Evolutionary conservation across 2,329 filamentous ascomycete genomes (phyloP), one percentile per base, ranked within the genome.

Genomic region (Venturia effusa): DNA sequence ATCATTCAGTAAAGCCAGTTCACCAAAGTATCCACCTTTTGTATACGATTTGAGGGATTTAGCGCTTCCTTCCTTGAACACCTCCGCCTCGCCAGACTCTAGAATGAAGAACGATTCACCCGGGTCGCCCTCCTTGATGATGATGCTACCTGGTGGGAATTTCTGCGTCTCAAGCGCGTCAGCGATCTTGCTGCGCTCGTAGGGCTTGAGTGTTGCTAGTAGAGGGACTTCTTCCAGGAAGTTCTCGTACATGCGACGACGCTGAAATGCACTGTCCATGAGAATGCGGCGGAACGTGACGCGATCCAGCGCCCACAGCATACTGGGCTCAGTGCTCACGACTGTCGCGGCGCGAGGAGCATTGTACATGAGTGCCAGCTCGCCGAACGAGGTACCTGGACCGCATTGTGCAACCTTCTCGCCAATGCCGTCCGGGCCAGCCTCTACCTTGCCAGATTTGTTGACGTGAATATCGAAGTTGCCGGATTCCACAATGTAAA

Each of bases 341-440:
- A 99, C 90, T 0, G 94, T 97, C 3, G 94, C 94, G 51, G 94
- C 94, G 72, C 94, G 90, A 32, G 94, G 94, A 27, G 94, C 92
- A 72, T 97, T 97, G 80, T 99, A 97, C 94, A 99, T 97, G 71
- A 99, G 82, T 15, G 94, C 94, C 64, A 99, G 82, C 78, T 99
- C 94, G 70, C 94, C 94, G 75, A 99, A 99, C 4, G 92, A 96
- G 66, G 92, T 92, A 61, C 94, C 94, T 3, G 92, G 85, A 55
- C 90, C 88, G 65, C 95, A 95, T 43, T 83, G 86, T 69, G 86
- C 86, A 34, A 97, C 93, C 70, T 91, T 89, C 66, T 82, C 81
- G 61, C 94, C 94, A 77, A 97, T 82, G 13, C 93, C 94, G 59
- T 92, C 86, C 0, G 84, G 80, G 0, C 93, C 93, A 8, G 91